A percentile compares a stretch with the other conserved stretches of the same genome.
These are phyloP conservation scores for Penicillium expansum DNA, from an alignment of 2,329 filamentous ascomycete species.

Conservation along the genomic window DNA sequence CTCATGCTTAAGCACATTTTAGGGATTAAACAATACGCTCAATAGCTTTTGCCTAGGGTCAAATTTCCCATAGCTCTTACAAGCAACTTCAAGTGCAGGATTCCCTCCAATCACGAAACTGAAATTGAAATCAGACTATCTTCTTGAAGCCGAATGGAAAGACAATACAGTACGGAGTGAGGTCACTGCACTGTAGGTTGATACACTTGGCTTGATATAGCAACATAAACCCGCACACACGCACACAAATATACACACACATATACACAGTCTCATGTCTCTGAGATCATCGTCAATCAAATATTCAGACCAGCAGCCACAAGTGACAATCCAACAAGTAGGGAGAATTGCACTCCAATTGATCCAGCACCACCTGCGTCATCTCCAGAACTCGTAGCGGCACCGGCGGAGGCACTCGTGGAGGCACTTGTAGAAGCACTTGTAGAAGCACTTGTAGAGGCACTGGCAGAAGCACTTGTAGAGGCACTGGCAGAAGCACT, in stretches of 20 bases:
- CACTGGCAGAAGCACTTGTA: background rate
- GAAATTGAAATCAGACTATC: background rate
- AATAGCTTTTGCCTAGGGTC: background rate
- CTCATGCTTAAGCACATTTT: background rate
- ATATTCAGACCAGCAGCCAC: background rate
- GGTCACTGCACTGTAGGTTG: no score
- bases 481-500: background rate
- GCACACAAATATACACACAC: background rate
- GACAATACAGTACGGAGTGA: background rate
- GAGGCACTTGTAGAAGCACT: background rate
- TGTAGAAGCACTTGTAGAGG: background rate
- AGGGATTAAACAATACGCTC: no score
- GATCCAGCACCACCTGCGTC: background rate
- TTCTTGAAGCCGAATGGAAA: background rate
- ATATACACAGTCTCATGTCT: background rate
- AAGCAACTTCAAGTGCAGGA: background rate
- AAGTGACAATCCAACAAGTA: slow-evolving; percentile 1
- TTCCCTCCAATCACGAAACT: background rate
- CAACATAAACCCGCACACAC: background rate
- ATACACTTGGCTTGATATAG: background rate
- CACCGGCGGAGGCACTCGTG: background rate
- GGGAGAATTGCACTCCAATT: background rate
- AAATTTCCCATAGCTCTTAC: background rate
- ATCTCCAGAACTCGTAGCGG: background rate
- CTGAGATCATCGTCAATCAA: background rate